Percentiles rank a stretch among this genome's conserved stretches.
Conservation (phyloP, 768 basidiomycete genomes). For the Podaxis mareebaensis region DNA sequence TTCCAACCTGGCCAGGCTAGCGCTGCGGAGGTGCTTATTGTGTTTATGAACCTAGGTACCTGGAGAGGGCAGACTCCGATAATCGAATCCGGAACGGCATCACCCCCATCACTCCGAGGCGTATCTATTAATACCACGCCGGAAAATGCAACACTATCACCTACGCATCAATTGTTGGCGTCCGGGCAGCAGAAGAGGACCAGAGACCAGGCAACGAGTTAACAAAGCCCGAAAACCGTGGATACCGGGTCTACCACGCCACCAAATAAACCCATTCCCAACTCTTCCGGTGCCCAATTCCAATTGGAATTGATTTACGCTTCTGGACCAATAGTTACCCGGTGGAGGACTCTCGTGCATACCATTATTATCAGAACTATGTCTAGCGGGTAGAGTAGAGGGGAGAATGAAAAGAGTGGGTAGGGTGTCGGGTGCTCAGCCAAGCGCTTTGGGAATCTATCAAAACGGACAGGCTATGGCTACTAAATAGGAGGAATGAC, state of each 20-base stretch:
- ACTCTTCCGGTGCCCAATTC: neutral
- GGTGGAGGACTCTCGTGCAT: neutral
- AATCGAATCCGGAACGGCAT: neutral
- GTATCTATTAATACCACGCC: neutral
- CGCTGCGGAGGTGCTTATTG: neutral
- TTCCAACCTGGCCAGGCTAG: too few species aligned
- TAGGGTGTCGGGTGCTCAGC: neutral
- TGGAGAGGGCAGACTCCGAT: too few species aligned
- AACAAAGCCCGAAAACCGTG: neutral
- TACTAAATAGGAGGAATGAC: neutral
- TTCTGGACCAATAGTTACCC: neutral
- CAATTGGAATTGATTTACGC: neutral
- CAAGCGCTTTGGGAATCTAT: neutral
- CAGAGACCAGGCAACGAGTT: neutral
- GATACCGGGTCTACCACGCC: neutral
- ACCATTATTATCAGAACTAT: constrained; percentile 8
- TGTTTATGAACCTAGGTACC: neutral
- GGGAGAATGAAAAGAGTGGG: constrained; percentile 4
- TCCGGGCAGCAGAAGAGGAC: neutral
- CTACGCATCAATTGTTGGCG: neutral
- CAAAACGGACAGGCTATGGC: neutral
- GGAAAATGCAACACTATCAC: neutral
- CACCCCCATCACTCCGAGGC: neutral
- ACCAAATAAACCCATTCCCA: neutral
- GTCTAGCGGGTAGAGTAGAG: constrained; percentile 6